A percentile compares a stretch with the other conserved stretches of the same genome.
phyloP scores from a whole-genome alignment of 1,139 yeast species.

The Diutina mesorugosa region DNA sequence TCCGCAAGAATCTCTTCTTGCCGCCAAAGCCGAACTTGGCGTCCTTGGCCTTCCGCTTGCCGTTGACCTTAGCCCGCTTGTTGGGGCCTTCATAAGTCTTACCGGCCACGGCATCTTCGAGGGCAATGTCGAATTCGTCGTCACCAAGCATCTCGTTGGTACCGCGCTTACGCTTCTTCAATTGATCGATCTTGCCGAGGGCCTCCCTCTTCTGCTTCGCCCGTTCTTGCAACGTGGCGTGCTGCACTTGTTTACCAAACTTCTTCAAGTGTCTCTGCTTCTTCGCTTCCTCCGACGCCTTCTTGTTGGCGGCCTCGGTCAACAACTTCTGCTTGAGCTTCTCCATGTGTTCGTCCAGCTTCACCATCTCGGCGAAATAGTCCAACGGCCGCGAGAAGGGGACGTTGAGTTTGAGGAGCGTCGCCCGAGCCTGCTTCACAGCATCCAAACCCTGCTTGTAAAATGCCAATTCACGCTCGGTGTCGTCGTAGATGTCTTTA shows the following conservation, averaged over 20 bases:
- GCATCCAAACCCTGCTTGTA: slow-evolving; percentile 91
- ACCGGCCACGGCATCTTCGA: slow-evolving; percentile 72
- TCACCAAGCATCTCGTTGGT: slow-evolving; percentile 55
- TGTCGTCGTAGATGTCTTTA: slow-evolving; percentile 89
- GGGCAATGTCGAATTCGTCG: slow-evolving; percentile 58
- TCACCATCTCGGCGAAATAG: slow-evolving; percentile 97
- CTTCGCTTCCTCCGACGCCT: slow-evolving; percentile 88
- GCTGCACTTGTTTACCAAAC: slow-evolving; percentile 95
- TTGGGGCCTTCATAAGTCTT: slow-evolving; percentile 19
- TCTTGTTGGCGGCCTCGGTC: slow-evolving; percentile 79
- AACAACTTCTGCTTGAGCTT: slow-evolving; percentile 72
- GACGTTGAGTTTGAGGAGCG: slow-evolving; percentile 52
- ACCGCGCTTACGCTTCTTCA: slow-evolving; percentile 70
- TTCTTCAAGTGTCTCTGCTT: slow-evolving; percentile 91
- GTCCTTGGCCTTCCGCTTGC: slow-evolving; percentile 56
- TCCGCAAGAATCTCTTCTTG: slow-evolving; percentile 58
- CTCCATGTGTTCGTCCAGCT: slow-evolving; percentile 97
- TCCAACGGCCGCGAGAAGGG: slow-evolving; percentile 92
- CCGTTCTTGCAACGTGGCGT: slow-evolving; percentile 86
- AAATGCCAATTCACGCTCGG: slow-evolving; percentile 49
- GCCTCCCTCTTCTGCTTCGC: slow-evolving; percentile 90
- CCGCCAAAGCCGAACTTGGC: slow-evolving; percentile 47
- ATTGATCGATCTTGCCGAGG: slow-evolving; percentile 75
- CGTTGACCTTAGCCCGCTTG: slow-evolving; percentile 42
- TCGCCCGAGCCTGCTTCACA: slow-evolving; percentile 57